Percentiles rank a stretch among this genome's conserved stretches.
phyloP scores from a whole-genome alignment of 2,329 filamentous ascomycete species.

The Dactylellina sp. region DNA sequence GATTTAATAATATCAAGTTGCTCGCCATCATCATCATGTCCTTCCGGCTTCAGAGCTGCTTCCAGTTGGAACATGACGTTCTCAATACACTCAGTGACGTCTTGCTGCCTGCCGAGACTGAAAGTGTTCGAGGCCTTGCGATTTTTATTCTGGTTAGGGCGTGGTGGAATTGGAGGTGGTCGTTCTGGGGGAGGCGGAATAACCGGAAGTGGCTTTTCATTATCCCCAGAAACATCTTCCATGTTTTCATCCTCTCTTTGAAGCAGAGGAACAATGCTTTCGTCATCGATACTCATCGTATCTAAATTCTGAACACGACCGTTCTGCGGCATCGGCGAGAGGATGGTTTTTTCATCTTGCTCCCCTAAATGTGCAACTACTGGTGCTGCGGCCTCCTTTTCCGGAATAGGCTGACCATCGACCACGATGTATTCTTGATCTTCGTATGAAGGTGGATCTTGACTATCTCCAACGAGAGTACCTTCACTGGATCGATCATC shows the following conservation, averaged over 20 bases:
- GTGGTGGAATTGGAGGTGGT: slow-evolving; percentile 72
- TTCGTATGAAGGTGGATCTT: slow-evolving; percentile 57
- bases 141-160: slow-evolving; percentile 64
- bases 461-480: slow-evolving; percentile 57
- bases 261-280: slow-evolving; percentile 39
- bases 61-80: slow-evolving; percentile 92
- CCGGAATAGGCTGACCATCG: slow-evolving; percentile 21
- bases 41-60: slow-evolving; percentile 81
- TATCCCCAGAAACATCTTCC: slow-evolving; percentile 57
- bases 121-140: slow-evolving; percentile 65
- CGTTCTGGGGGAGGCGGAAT: slow-evolving; percentile 64
- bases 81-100: slow-evolving; percentile 94
- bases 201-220: slow-evolving; percentile 51
- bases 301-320: slow-evolving; percentile 22
- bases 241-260: slow-evolving; percentile 60
- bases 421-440: slow-evolving; percentile 52
- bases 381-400: slow-evolving; percentile 6
- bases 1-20: slow-evolving; percentile 84
- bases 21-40: slow-evolving; percentile 75
- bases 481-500: slow-evolving; percentile 59
- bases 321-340: slow-evolving; percentile 15
- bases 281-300: slow-evolving; percentile 47
- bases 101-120: slow-evolving; percentile 80
- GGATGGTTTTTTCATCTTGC: slow-evolving; percentile 21
- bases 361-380: slow-evolving; percentile 17